These are phyloP conservation scores for Mycena capillaripes DNA, from an alignment of 768 basidiomycete genomes.

Conservation along the genomic window DNA sequence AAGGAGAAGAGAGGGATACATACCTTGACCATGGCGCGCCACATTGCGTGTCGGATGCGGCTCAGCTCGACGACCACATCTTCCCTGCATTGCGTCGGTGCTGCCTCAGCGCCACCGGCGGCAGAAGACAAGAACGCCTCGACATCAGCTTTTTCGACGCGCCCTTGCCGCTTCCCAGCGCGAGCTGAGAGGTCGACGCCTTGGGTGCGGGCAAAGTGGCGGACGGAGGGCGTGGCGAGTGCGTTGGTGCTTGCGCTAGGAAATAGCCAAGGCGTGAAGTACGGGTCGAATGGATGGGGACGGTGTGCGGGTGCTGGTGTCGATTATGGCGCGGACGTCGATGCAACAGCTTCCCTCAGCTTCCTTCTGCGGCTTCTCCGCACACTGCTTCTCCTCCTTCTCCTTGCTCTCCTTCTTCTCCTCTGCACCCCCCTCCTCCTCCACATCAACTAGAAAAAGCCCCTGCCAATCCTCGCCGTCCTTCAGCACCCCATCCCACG, in stretches of 20 bases:
- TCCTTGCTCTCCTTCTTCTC: slow-evolving; percentile 29
- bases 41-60: slow-evolving; percentile 87
- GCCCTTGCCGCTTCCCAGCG: slow-evolving; percentile 78
- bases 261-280: slow-evolving; percentile 32
- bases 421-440: slow-evolving; percentile 61
- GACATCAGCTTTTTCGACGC: slow-evolving; percentile 83
- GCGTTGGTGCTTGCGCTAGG: slow-evolving; percentile 51
- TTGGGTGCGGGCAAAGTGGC: slow-evolving; percentile 79
- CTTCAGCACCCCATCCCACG: slow-evolving; percentile 82
- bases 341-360: slow-evolving; percentile 67
- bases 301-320: slow-evolving; percentile 14
- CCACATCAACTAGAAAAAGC: slow-evolving; percentile 86
- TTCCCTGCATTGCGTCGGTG: slow-evolving; percentile 35
- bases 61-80: slow-evolving; percentile 81
- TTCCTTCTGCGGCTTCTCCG: slow-evolving; percentile 64
- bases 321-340: slow-evolving; percentile 30
- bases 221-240: slow-evolving; percentile 83
- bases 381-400: slow-evolving; percentile 32
- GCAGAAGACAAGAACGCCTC: slow-evolving; percentile 74
- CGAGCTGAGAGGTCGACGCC: slow-evolving; percentile 71
- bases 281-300: slow-evolving; percentile 56
- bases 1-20: slow-evolving; percentile 25
- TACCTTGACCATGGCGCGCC: slow-evolving; percentile 91
- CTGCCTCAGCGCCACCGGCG: slow-evolving; percentile 24
- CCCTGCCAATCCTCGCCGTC: slow-evolving; percentile 87